Evolutionary conservation across 2,329 filamentous ascomycete species (phyloP).

Genomic region (Paraphaeosphaeria sporulosa): DNA sequence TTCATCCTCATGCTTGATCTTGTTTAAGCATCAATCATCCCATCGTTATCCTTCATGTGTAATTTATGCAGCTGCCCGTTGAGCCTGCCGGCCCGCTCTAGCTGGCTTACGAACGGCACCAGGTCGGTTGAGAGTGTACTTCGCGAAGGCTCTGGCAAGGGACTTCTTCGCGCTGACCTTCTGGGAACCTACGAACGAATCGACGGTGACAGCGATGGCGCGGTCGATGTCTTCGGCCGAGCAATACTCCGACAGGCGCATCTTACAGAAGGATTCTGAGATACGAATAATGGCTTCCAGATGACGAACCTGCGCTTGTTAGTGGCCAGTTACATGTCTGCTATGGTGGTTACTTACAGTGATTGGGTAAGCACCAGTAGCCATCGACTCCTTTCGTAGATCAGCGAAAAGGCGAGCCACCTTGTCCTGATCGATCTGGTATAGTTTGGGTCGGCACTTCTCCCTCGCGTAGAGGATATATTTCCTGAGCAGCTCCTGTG

Average conservation of each 20-base stretch:
- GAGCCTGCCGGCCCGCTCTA: slow-evolving; percentile 36
- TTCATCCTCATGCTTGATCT: neutral
- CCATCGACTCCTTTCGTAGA: slow-evolving; percentile 91
- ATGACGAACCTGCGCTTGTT: slow-evolving; percentile 79
- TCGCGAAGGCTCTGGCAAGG: slow-evolving; percentile 90
- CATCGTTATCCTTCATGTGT: slow-evolving; percentile 6
- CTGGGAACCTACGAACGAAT: slow-evolving; percentile 94
- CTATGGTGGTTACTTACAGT: slow-evolving; percentile 70
- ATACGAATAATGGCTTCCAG: slow-evolving; percentile 98
- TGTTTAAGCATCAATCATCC: slow-evolving; percentile 8
- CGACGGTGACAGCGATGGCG: slow-evolving; percentile 94
- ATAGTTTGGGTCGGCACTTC: slow-evolving; percentile 87
- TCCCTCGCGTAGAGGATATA: slow-evolving; percentile 96
- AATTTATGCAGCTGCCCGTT: slow-evolving; percentile 35
- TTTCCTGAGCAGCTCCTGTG: slow-evolving; percentile 89
- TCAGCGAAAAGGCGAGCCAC: slow-evolving; percentile 92
- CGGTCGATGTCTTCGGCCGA: slow-evolving; percentile 90
- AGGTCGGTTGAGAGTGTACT: slow-evolving; percentile 70
- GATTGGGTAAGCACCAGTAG: slow-evolving; percentile 96
- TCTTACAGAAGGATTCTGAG: slow-evolving; percentile 92
- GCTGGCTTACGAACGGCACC: slow-evolving; percentile 48
- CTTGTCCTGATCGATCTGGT: slow-evolving; percentile 98
- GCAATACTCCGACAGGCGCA: slow-evolving; percentile 97
- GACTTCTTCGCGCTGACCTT: slow-evolving; percentile 99
- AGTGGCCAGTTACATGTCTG: slow-evolving; percentile 15